A percentile compares a stretch with the other conserved stretches of the same genome.
phyloP scores from a whole-genome alignment of 139 green algal species.

The Chlorella sp. region DNA sequence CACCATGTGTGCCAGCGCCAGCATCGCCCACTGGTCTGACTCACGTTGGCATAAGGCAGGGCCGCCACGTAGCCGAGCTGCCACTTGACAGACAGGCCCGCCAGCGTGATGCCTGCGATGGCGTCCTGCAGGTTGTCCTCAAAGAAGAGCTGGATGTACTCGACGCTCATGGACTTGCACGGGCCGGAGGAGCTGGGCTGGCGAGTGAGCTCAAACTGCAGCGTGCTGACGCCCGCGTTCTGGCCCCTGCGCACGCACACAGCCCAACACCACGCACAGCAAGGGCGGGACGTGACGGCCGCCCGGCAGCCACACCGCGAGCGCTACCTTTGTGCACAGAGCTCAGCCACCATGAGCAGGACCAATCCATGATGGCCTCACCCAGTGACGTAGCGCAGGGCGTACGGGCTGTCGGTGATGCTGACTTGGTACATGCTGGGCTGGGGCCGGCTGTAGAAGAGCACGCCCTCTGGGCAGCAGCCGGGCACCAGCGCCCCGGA shows the following conservation, averaged over 20 bases:
- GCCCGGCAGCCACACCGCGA: no score
- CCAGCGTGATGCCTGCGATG: constrained; percentile 1
- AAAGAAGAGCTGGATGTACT: constrained; percentile 20
- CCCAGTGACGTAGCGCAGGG: constrained; percentile 1
- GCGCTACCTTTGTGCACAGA: no score
- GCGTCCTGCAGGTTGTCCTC: not conserved
- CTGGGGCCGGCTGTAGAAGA: constrained; percentile 11
- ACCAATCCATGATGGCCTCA: not conserved
- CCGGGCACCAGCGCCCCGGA: no score
- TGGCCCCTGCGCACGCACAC: no score
- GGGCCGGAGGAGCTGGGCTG: no score
- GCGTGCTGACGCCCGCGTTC: no score
- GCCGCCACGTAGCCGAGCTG: not conserved
- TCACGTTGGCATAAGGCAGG: not conserved
- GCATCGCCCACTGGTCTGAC: no score
- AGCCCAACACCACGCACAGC: no score
- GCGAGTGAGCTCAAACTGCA: no score
- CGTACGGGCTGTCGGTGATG: constrained; percentile 18
- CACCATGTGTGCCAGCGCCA: no score
- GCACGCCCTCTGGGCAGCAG: constrained; percentile 38
- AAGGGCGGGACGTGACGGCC: no score
- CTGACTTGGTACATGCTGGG: constrained; percentile 6
- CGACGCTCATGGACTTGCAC: constrained; percentile 16
- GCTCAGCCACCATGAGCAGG: no score
- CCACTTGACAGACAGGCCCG: not conserved